Conservation (phyloP, 2,329 filamentous ascomycete genomes). For the Beauveria sp. region DNA sequence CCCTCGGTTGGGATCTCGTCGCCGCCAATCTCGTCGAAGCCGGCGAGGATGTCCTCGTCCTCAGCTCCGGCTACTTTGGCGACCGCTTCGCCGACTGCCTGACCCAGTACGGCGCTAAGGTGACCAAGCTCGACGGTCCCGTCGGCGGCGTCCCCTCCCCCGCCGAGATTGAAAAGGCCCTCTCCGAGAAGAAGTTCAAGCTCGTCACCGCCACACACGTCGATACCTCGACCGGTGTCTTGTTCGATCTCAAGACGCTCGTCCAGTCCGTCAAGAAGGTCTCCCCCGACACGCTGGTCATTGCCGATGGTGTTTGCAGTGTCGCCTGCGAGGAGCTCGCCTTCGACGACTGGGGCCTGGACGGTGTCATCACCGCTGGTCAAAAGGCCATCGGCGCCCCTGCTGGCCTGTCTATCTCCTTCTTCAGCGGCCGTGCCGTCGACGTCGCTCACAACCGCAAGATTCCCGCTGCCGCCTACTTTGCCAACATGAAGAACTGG, state of each 20-base stretch:
- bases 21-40: slow-evolving; percentile 87
- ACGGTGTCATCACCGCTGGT: slow-evolving; percentile 86
- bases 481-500: slow-evolving; percentile 97
- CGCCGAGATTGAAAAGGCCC: slow-evolving; percentile 77
- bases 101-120: slow-evolving; percentile 80
- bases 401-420: slow-evolving; percentile 86
- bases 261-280: slow-evolving; percentile 77
- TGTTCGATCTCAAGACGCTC: slow-evolving; percentile 81
- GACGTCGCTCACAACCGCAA: slow-evolving; percentile 72
- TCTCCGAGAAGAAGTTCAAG: slow-evolving; percentile 91
- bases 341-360: slow-evolving; percentile 91
- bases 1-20: slow-evolving; percentile 92
- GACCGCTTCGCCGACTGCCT: slow-evolving; percentile 92
- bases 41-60: slow-evolving; percentile 82
- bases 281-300: slow-evolving; percentile 81
- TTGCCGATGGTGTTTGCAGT: slow-evolving; percentile 95
- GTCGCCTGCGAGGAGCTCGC: slow-evolving; percentile 93
- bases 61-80: slow-evolving; percentile 95
- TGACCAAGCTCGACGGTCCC: slow-evolving; percentile 81
- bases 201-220: slow-evolving; percentile 91
- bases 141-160: slow-evolving; percentile 84
- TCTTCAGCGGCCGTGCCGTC: slow-evolving; percentile 85
- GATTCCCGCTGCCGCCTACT: slow-evolving; percentile 79
- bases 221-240: slow-evolving; percentile 91
- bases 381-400: slow-evolving; percentile 97